Evolutionary conservation across 192 early-diverging fungal species (phyloP).

Genomic region (Dissophora ornata): DNA sequence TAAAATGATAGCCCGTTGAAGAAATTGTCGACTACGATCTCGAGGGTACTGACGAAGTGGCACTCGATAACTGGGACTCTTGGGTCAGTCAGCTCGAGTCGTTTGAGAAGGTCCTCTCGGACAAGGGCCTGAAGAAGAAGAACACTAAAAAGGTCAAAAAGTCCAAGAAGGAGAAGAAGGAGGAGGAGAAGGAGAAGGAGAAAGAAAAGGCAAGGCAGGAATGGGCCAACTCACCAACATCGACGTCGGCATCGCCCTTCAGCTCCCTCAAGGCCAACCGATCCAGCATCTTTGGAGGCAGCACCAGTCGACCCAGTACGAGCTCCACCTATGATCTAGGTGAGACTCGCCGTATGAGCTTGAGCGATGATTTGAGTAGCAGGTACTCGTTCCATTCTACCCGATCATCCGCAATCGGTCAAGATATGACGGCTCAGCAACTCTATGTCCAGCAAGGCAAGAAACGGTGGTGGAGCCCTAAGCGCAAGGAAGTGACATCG

Average conservation of each 20-base stretch:
- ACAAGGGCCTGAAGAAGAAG: conserved; percentile 42
- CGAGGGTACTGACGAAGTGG: conserved; percentile 5
- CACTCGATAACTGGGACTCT: conserved; percentile 52
- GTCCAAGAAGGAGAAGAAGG: conserved; percentile 2
- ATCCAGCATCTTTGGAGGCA: conserved; percentile 22
- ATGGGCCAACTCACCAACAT: not conserved
- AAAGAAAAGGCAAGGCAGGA: not conserved
- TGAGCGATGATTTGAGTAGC: not conserved
- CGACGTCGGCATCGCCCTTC: conserved; percentile 4
- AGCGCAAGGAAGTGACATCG: conserved; percentile 40
- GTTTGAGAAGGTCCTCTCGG: conserved; percentile 42
- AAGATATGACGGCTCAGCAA: conserved; percentile 11
- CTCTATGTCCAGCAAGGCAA: conserved; percentile 39
- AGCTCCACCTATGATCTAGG: not conserved
- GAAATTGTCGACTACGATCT: conserved; percentile 10
- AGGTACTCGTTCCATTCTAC: conserved; percentile 28
- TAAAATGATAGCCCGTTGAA: conserved; percentile 27
- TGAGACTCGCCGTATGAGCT: not conserved
- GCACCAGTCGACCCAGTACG: conserved; percentile 5
- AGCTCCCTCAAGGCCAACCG: conserved; percentile 16
- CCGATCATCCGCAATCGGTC: conserved; percentile 17
- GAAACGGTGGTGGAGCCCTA: conserved; percentile 41
- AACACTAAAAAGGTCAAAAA: conserved; percentile 32
- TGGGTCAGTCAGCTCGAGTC: conserved; percentile 53
- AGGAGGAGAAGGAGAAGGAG: too few relatives aligned